These are phyloP conservation scores for Agastache rugosa DNA, from an alignment of 257 asterid genomes.

Conservation along the genomic window DNA sequence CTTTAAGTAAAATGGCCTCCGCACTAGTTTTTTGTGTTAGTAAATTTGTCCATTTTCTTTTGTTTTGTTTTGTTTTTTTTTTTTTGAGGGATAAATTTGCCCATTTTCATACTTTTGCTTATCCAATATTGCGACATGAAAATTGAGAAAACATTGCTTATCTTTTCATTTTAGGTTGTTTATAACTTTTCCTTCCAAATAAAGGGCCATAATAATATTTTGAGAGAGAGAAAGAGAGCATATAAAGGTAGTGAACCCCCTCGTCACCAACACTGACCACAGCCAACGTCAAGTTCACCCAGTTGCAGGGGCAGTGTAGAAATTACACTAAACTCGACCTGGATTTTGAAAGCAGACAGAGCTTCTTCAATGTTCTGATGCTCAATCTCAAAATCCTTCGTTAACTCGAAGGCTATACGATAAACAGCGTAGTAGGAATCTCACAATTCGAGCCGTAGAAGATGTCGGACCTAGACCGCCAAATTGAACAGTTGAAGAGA, in stretches of 20 bases:
- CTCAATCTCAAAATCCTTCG: conserved; percentile 17
- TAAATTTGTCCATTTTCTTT: too few species aligned
- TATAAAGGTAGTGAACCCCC: neutral
- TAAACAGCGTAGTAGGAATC: conserved; percentile 5
- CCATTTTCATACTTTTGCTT: too few species aligned
- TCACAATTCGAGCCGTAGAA: conserved; percentile 30
- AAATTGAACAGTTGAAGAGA: conserved; percentile 89
- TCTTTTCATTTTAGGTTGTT: too few species aligned
- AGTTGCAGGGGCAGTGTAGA: neutral
- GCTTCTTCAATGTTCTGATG: neutral
- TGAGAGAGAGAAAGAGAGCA: neutral
- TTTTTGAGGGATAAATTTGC: too few species aligned
- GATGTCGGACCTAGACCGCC: conserved; percentile 96
- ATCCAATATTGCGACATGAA: neutral
- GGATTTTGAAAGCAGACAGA: neutral
- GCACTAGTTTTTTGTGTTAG: too few species aligned
- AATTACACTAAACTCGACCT: neutral
- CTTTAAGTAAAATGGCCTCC: too few species aligned
- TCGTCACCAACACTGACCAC: too few species aligned
- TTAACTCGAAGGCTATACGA: conserved; percentile 2
- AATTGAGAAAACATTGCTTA: neutral
- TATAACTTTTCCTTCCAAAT: neutral
- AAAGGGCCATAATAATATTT: neutral
- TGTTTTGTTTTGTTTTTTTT: too few species aligned
- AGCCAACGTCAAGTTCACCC: neutral